Conservation (phyloP, 1,139 yeast genomes). For the Geotrichum fermentans region DNA sequence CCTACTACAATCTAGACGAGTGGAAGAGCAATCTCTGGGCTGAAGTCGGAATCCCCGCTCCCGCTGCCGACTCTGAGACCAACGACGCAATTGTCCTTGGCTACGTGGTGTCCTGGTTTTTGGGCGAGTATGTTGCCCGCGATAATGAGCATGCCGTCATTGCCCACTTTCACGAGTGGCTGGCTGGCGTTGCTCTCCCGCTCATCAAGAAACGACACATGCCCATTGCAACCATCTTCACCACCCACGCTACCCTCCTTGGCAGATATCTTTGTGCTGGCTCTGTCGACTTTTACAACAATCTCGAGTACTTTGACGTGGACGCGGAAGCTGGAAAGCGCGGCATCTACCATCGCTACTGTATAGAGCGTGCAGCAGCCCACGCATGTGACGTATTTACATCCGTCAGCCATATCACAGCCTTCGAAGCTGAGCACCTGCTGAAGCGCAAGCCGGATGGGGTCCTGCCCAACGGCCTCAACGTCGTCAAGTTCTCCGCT, state of each 20-base stretch:
- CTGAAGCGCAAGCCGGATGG: constrained; percentile 96
- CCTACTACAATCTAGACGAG: constrained; percentile 64
- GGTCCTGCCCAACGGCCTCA: constrained; percentile 91
- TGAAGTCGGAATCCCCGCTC: constrained; percentile 87
- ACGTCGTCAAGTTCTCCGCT: constrained; percentile 93
- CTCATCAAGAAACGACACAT: constrained; percentile 85
- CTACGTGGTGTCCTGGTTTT: constrained; percentile 92
- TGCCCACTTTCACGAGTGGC: constrained; percentile 96
- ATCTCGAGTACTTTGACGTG: constrained; percentile 83
- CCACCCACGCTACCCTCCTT: constrained; percentile 92
- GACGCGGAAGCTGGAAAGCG: constrained; percentile 97
- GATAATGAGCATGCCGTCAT: constrained; percentile 85
- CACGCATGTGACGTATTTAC: constrained; percentile 96
- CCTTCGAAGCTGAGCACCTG: constrained; percentile 88
- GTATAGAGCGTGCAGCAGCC: constrained; percentile 94
- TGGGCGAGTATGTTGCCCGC: constrained; percentile 82
- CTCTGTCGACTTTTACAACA: constrained; percentile 90
- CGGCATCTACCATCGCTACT: constrained; percentile 94
- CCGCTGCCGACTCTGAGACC: constrained; percentile 80
- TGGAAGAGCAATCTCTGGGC: constrained; percentile 96
- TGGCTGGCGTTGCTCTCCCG: constrained; percentile 94
- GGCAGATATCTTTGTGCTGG: constrained; percentile 97
- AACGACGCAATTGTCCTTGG: constrained; percentile 92
- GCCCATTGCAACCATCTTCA: constrained; percentile 91
- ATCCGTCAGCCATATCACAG: constrained; percentile 94